Base-by-base conservation (phyloP, 805 yeast species). In the Metschnikowia reukaufii region DNA sequence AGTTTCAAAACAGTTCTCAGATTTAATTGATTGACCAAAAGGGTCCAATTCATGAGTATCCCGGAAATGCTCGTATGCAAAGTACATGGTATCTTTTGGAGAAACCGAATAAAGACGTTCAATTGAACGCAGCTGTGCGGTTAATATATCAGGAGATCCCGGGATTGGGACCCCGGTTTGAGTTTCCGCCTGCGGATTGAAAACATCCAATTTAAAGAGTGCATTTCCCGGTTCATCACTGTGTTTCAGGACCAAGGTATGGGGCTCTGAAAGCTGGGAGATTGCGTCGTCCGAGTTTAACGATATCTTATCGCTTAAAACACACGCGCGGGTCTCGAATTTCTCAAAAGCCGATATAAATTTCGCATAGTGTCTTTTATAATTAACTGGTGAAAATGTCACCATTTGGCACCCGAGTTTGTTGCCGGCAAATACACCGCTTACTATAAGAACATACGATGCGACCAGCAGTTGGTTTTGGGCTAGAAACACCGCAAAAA, bases 61-160 rank as follows among this genome's bases (percentile, higher is more conserved):
- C 29, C n/a, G 17, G 16, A 19, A 31, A 2, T 31, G 47, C 18
- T 41, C 39, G 20, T 49, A 42, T 13, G 33, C 27, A n/a, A 67
- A 55, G 52, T 71, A 68, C 43, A 59, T 62, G 0, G 76, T 70
- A 47, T 72, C 69, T 39, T 60, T 68, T 0, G 76, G 76, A 2
- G 74, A 68, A 5, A 72, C 69, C 1, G 75, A 66, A 48, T 68
- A 71, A 23, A 69, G 52, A 43, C 62, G 64, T 39, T 71, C 74
- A 45, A 53, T 44, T 49, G 32, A 16, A 9, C 45, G 41, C 25
- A 20, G 48, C 38, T 47, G 50, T 36, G 47, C 42, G 37, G 27
- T 16, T 9, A n/a, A n/a, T 34, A 17, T 19, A 6, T 40, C 37
- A 27, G 25, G 15, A 29, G 48, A 8, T 6, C 39, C 39, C 7